Conservation (phyloP, 2,329 filamentous ascomycete genomes). For the Trichoderma simmonsii region DNA sequence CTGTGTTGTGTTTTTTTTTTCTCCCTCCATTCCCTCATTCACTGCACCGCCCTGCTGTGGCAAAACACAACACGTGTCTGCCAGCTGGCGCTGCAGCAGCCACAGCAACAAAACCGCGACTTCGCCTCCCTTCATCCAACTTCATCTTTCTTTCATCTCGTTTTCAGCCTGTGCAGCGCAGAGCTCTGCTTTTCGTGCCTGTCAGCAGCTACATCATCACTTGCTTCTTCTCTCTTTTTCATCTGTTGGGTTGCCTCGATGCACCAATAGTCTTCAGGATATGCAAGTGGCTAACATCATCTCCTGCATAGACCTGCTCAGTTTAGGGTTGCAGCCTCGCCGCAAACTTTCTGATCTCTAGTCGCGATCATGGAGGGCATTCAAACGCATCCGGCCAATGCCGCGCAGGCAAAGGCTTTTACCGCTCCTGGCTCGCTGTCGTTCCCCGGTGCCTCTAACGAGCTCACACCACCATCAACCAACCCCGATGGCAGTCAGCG, state of each 20-base stretch:
- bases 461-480: slow-evolving; percentile 75
- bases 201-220: background rate
- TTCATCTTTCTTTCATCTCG: slow-evolving; percentile 24
- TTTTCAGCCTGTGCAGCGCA: slow-evolving; percentile 15
- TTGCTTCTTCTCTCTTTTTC: background rate
- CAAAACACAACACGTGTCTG: slow-evolving; percentile 11
- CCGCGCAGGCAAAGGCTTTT: slow-evolving; percentile 92
- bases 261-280: background rate
- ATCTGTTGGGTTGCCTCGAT: background rate
- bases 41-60: slow-evolving; percentile 5
- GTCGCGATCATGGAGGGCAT: slow-evolving; percentile 73
- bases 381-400: slow-evolving; percentile 87
- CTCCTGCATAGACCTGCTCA: slow-evolving; percentile 35
- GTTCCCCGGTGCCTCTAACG: slow-evolving; percentile 79
- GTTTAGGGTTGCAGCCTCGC: slow-evolving; percentile 15
- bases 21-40: slow-evolving; percentile 21
- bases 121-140: slow-evolving; percentile 26
- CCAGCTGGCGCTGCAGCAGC: slow-evolving; percentile 3
- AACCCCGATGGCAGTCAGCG: slow-evolving; percentile 56
- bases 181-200: background rate
- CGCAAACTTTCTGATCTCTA: slow-evolving; percentile 23
- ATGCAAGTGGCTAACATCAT: slow-evolving; percentile 27
- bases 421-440: slow-evolving; percentile 89
- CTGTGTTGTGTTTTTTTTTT: background rate
- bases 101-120: slow-evolving; percentile 22